Evolutionary conservation across 2,329 filamentous ascomycete species (phyloP).

Genomic region (Cercospora sp.): DNA sequence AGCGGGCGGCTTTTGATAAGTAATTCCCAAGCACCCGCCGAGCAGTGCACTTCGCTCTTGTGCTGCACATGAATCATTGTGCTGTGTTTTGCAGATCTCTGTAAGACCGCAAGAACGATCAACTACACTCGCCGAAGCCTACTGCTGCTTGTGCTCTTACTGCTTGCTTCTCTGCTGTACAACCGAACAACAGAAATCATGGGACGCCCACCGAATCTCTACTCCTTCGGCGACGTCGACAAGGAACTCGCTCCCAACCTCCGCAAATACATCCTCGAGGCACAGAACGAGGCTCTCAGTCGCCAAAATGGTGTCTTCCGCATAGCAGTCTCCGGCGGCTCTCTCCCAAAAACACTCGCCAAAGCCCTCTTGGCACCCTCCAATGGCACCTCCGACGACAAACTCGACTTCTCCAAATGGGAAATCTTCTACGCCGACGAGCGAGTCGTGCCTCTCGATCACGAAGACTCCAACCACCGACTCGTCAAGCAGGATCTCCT

Average conservation of each 20-base stretch:
- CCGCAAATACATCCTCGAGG: slow-evolving; percentile 77
- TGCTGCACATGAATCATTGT: not conserved
- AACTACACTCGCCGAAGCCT: not conserved
- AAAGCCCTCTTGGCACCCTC: slow-evolving; percentile 68
- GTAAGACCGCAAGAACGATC: not conserved
- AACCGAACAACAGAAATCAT: slow-evolving; percentile 27
- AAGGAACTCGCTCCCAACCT: slow-evolving; percentile 73
- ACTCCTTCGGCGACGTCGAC: slow-evolving; percentile 72
- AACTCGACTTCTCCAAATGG: slow-evolving; percentile 80
- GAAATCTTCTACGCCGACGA: slow-evolving; percentile 99
- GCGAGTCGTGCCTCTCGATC: slow-evolving; percentile 86
- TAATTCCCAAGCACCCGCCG: slow-evolving; percentile 1
- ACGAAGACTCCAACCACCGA: slow-evolving; percentile 91
- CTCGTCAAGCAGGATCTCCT: slow-evolving; percentile 85
- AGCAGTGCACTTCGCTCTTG: not conserved
- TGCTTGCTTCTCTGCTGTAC: slow-evolving; percentile 2
- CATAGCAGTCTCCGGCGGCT: slow-evolving; percentile 89
- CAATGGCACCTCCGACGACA: slow-evolving; percentile 58
- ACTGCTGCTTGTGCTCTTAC: not conserved
- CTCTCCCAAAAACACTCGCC: slow-evolving; percentile 83
- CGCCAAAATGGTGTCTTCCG: slow-evolving; percentile 80
- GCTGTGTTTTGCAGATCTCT: not conserved
- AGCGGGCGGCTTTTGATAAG: slow-evolving; percentile 10
- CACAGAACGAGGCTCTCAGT: slow-evolving; percentile 74
- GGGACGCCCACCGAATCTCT: slow-evolving; percentile 61